phyloP scores from a whole-genome alignment of 768 basidiomycete genomes.

The Boletellus ananas region DNA sequence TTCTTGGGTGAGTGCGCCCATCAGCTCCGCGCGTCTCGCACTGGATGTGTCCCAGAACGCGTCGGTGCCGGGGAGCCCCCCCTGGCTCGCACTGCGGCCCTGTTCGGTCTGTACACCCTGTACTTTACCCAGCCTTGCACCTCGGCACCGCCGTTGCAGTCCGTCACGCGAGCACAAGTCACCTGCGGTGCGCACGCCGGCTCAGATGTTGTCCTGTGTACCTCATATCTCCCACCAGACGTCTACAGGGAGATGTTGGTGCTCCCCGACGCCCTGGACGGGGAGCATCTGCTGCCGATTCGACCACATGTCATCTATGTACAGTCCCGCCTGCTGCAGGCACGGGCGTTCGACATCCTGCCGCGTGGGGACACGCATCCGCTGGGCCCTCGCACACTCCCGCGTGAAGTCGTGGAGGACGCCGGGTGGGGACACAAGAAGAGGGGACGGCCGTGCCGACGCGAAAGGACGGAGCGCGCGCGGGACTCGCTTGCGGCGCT shows the following conservation, averaged over 20 bases:
- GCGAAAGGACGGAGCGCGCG: constrained; percentile 55
- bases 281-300: constrained; percentile 41
- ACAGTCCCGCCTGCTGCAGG: constrained; percentile 44
- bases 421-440: constrained; percentile 36
- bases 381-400: constrained; percentile 60
- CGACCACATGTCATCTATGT: constrained; percentile 50
- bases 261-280: constrained; percentile 46
- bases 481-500: constrained; percentile 46
- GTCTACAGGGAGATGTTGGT: constrained; percentile 45
- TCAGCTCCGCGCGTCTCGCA: neutral
- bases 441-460: constrained; percentile 61
- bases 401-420: constrained; percentile 59
- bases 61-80: constrained; percentile 47
- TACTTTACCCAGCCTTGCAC: constrained; percentile 61
- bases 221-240: constrained; percentile 42
- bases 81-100: constrained; percentile 52
- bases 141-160: constrained; percentile 48
- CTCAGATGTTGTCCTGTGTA: neutral
- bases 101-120: constrained; percentile 72
- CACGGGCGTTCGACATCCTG: constrained; percentile 55
- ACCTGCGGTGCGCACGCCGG: constrained; percentile 45
- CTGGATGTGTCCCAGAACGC: constrained; percentile 42
- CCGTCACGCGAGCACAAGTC: constrained; percentile 54
- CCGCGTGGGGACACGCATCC: constrained; percentile 49
- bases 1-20: constrained; percentile 54